Base-by-base conservation (phyloP, 306 rosid genomes). In the Cucurbita pepo region DNA sequence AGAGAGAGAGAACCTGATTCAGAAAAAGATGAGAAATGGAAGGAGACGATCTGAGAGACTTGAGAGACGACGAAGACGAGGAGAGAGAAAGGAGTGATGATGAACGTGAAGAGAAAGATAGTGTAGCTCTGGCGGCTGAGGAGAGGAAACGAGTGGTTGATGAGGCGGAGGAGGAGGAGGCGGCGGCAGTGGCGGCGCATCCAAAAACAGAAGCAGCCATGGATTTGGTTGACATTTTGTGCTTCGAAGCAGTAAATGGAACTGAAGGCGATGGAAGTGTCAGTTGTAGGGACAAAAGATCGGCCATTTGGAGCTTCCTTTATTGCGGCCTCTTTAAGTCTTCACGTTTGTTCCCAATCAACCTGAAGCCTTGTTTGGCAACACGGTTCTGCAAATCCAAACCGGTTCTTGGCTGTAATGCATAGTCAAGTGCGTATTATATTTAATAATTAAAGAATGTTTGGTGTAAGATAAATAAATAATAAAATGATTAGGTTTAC, bases 1-100 rank as follows among this genome's bases (percentile, higher is more conserved):
- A 67, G 65, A 74, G 41, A 69, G 53, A 47, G 21, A 74, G 13
- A 76, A 83, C 97, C 97, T 91, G 91, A 47, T 75, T 77, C 81
- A 89, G 89, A 62, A 91, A 88, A 10, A 85, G 82, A 64, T 52
- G 88, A 76, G 99, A 89, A 82, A 88, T 71, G 75, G 85, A 84
- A 73, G 95, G 92, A 59, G 90, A 80, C 13, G 91, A 91, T 19
- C 81, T 71, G 40, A 84, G 75, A 83, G 84, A 76, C 60, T 75
- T 57, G 83, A 79, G 64, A 69, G 85, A 81, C 36, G 84, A 73
- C 16, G 75, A 75, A 5, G 85, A 75, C 69, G 77, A 30, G 16
- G 74, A 69, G 40, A 77, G 82, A 70, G 81, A 61, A 79, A 74
- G 4, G 66, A n/a, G 34, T 30, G 73, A 25, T 71, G 66, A 80